Evolutionary conservation across 495 filamentous ascomycete species (phyloP).

Genomic region (Xylaria castorea): DNA sequence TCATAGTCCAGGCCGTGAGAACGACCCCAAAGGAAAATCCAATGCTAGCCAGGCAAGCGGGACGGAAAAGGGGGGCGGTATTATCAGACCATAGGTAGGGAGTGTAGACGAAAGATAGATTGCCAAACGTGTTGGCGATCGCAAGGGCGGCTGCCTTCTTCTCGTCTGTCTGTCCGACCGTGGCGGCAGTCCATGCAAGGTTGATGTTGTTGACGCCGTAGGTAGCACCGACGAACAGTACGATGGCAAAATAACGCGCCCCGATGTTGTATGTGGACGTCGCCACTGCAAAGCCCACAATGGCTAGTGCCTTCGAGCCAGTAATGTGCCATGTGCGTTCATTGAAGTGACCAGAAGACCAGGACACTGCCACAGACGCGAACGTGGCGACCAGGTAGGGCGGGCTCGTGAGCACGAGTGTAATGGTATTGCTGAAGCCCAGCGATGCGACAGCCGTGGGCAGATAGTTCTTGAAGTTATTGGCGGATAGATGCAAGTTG

Average conservation of each 20-base stretch:
- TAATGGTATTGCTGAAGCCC: constrained; percentile 49
- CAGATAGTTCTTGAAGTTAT: constrained; percentile 56
- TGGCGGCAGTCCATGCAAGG: constrained; percentile 49
- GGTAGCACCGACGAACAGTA: constrained; percentile 50
- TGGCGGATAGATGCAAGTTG: constrained; percentile 36
- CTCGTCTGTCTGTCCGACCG: constrained; percentile 49
- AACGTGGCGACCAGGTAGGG: constrained; percentile 53
- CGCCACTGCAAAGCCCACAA: constrained; percentile 51
- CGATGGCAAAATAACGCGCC: constrained; percentile 47
- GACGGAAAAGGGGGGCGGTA: constrained; percentile 45
- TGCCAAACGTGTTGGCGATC: constrained; percentile 49
- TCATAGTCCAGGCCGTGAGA: constrained; percentile 48
- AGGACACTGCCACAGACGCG: constrained; percentile 45
- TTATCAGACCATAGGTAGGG: constrained; percentile 52
- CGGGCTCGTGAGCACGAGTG: constrained; percentile 54
- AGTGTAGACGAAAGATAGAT: constrained; percentile 46
- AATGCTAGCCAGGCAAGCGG: constrained; percentile 48
- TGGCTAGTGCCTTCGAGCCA: constrained; percentile 44
- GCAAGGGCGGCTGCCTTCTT: constrained; percentile 53
- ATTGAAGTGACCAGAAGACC: constrained; percentile 50
- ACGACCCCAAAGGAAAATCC: constrained; percentile 46
- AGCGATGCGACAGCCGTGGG: constrained; percentile 55
- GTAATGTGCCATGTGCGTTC: constrained; percentile 60
- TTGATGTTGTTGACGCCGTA: constrained; percentile 55
- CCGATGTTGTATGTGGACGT: constrained; percentile 47